phyloP scores from a whole-genome alignment of 2,329 filamentous ascomycete genomes.

The Calonectria leucothoes region DNA sequence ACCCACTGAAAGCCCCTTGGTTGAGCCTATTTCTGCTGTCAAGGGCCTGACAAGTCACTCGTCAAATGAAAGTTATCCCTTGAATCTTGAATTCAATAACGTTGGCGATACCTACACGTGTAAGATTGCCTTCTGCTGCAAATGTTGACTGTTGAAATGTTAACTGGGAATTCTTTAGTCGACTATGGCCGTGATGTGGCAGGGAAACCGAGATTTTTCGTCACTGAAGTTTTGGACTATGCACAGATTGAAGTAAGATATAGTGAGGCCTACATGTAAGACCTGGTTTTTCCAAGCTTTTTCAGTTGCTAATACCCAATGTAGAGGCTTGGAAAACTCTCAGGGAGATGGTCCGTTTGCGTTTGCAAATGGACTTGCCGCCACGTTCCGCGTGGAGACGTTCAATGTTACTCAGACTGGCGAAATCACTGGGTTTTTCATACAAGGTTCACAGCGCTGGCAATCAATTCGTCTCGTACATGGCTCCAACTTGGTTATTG shows the following conservation, averaged over 20 bases:
- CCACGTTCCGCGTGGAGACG: constrained; percentile 6
- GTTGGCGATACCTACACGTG: background rate
- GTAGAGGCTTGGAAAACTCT: background rate
- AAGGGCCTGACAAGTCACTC: background rate
- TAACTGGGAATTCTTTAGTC: background rate
- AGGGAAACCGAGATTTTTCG: background rate
- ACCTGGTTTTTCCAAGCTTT: background rate
- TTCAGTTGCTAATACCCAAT: background rate
- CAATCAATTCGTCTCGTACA: background rate
- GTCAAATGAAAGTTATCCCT: background rate
- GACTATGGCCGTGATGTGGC: background rate
- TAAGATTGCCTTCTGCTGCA: background rate
- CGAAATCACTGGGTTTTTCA: background rate
- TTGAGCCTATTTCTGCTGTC: background rate
- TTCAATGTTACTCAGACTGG: constrained; percentile 1
- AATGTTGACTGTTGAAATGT: background rate
- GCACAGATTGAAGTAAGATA: constrained; percentile 3
- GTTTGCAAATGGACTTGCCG: background rate
- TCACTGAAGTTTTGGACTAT: background rate
- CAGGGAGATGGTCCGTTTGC: constrained; percentile 1
- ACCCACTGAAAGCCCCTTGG: background rate
- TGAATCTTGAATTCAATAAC: background rate
- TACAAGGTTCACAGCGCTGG: constrained; percentile 11
- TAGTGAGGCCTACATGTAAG: background rate
- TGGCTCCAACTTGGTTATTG: background rate